Percentiles rank a stretch among this genome's conserved stretches.
Evolutionary conservation across 2,329 filamentous ascomycete genomes (phyloP).

Genomic region (Fusarium cicatricum): DNA sequence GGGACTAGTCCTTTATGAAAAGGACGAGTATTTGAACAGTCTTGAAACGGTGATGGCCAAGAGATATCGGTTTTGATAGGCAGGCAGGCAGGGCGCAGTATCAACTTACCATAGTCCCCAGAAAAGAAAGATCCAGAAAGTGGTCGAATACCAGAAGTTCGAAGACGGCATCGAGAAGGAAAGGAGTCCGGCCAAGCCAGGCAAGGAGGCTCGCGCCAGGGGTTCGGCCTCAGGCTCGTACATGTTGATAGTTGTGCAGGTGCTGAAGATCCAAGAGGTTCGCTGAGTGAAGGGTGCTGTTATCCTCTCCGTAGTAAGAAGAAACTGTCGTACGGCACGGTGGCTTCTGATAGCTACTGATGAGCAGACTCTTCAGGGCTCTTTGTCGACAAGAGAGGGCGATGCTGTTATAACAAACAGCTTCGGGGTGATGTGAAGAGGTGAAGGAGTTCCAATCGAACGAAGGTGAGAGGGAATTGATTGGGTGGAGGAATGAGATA

Average conservation of each 20-base stretch:
- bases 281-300: constrained; percentile 29
- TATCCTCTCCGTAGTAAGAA: constrained; percentile 21
- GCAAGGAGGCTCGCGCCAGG: constrained; percentile 19
- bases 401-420: constrained; percentile 1
- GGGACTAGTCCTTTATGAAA: not conserved
- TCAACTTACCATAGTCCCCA: constrained; percentile 57
- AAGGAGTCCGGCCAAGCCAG: constrained; percentile 28
- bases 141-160: constrained; percentile 53
- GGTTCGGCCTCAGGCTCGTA: constrained; percentile 27
- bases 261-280: constrained; percentile 24
- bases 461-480: constrained; percentile 24
- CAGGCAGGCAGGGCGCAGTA: not conserved
- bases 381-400: constrained; percentile 1
- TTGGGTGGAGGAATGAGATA: constrained; percentile 19
- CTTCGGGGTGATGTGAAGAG: constrained; percentile 7
- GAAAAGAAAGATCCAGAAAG: constrained; percentile 57
- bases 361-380: constrained; percentile 4
- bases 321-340: constrained; percentile 22
- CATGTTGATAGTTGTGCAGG: constrained; percentile 30
- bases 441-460: constrained; percentile 14
- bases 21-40: not conserved
- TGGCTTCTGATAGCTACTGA: constrained; percentile 13
- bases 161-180: constrained; percentile 34
- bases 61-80: not conserved
- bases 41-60: not conserved